phyloP scores from a whole-genome alignment of 164 flowering plant species.

The Vitis riparia region DNA sequence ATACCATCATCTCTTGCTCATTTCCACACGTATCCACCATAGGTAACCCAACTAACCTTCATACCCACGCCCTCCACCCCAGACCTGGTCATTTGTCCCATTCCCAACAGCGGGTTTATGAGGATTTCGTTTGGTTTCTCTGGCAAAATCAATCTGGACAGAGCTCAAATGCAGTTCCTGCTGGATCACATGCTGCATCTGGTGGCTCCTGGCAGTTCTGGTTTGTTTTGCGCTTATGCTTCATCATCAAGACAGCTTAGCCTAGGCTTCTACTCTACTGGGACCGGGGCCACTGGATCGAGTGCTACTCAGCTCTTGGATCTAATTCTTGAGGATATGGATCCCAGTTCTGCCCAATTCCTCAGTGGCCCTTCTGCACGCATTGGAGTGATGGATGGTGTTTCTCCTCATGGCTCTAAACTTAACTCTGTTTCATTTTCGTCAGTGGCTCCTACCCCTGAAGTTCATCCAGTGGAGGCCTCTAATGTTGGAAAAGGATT shows the following conservation, averaged over 20 bases:
- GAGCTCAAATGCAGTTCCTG: conserved; percentile 16
- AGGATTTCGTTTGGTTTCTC: too few relatives aligned
- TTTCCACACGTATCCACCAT: too few relatives aligned
- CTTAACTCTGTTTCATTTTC: conserved; percentile 44
- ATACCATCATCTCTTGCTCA: too few relatives aligned
- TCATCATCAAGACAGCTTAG: conserved; percentile 54
- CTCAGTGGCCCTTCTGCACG: conserved; percentile 57
- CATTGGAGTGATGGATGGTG: conserved; percentile 46
- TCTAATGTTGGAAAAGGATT: conserved; percentile 47
- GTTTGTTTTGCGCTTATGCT: conserved; percentile 48
- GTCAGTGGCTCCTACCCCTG: conserved; percentile 43
- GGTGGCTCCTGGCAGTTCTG: conserved; percentile 27
- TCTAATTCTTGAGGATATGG: conserved; percentile 59
- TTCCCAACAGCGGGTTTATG: too few relatives aligned
- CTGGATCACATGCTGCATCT: conserved; percentile 45
- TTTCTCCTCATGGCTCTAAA: conserved; percentile 40
- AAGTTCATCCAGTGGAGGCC: conserved; percentile 45
- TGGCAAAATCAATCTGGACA: too few relatives aligned
- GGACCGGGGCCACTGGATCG: conserved; percentile 45
- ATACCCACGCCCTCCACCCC: too few relatives aligned
- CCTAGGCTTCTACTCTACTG: conserved; percentile 43
- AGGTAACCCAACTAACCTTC: too few relatives aligned
- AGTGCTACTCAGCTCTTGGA: conserved; percentile 55
- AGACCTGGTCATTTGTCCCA: too few relatives aligned
- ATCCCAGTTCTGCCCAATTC: conserved; percentile 43